A percentile compares a stretch with the other conserved stretches of the same genome.
Conservation (phyloP, 768 basidiomycete genomes). For the Cubamyces lactineus region DNA sequence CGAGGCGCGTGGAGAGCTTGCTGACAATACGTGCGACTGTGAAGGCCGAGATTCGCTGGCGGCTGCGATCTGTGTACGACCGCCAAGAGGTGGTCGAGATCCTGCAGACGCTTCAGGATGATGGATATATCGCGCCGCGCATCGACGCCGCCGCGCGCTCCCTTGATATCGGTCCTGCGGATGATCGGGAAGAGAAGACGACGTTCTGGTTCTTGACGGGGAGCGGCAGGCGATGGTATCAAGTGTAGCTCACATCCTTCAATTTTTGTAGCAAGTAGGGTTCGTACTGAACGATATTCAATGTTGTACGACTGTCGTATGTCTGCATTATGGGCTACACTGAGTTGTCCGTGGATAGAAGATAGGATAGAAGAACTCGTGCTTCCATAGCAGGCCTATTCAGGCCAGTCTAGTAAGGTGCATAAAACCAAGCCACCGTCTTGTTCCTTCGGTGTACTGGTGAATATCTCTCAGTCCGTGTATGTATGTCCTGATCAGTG, state of each 20-base stretch:
- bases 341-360: no score
- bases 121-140: conserved; percentile 49
- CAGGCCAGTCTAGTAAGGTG: no score
- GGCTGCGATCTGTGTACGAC: conserved; percentile 73
- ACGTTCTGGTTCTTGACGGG: conserved; percentile 60
- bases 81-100: conserved; percentile 73
- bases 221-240: conserved; percentile 66
- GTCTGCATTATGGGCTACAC: no score
- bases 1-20: conserved; percentile 2
- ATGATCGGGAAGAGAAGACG: conserved; percentile 54
- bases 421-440: no score
- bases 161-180: conserved; percentile 40
- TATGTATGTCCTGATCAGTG: no score
- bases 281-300: no score
- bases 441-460: no score
- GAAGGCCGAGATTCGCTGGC: conserved; percentile 73
- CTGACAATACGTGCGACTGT: conserved; percentile 16
- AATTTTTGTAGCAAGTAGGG: neutral
- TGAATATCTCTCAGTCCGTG: no score
- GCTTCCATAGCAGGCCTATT: no score
- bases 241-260: conserved; percentile 41
- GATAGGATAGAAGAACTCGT: no score
- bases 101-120: conserved; percentile 54
- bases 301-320: no score
- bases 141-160: conserved; percentile 24